Evolutionary conservation across 306 rosid species (phyloP).

Genomic region (Malus sieversii): DNA sequence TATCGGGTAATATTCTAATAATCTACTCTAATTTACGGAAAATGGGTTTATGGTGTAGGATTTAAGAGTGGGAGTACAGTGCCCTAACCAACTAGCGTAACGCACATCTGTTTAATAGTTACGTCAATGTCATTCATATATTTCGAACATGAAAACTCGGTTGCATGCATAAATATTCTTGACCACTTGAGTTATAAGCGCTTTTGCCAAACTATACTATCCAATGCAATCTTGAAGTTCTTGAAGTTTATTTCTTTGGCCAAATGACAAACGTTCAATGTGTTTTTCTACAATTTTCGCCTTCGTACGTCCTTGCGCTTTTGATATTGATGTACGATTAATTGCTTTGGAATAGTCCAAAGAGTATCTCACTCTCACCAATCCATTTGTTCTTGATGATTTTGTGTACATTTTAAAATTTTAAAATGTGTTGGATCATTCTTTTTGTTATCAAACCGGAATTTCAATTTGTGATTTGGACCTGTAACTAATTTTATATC

Average conservation of each 20-base stretch:
- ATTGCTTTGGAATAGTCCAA: background rate
- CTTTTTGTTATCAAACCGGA: background rate
- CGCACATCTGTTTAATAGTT: background rate
- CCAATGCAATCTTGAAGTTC: background rate
- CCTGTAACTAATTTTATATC: slow-evolving; percentile 14
- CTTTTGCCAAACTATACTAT: background rate
- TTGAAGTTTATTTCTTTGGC: background rate
- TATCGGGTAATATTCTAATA: slow-evolving; percentile 40
- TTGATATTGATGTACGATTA: background rate
- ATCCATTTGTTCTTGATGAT: background rate
- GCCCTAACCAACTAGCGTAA: no score
- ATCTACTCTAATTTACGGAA: no score
- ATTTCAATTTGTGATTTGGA: background rate
- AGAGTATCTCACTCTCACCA: background rate
- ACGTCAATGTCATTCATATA: background rate
- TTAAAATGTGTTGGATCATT: background rate
- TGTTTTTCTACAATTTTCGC: background rate
- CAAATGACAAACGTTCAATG: background rate
- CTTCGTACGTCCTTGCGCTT: background rate
- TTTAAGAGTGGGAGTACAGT: no score
- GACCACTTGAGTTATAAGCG: background rate
- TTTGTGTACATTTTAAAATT: background rate
- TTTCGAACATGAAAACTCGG: background rate
- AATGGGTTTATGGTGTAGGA: background rate
- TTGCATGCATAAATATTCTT: background rate